These are phyloP conservation scores for Prunus yedoensis DNA, from an alignment of 331 rosid species.

Conservation along the genomic window DNA sequence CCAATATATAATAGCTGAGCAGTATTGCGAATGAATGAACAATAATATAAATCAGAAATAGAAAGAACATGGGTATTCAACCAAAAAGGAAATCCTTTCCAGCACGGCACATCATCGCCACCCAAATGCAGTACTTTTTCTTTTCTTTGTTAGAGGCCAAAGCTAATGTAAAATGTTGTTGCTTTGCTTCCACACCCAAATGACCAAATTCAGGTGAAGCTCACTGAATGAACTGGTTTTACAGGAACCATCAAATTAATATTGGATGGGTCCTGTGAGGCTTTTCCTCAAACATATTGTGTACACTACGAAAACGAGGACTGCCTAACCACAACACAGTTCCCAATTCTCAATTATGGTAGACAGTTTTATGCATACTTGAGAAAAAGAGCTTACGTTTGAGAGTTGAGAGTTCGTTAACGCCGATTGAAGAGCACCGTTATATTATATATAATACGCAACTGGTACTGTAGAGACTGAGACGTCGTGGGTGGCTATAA, in stretches of 20 bases:
- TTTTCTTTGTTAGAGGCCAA: not conserved
- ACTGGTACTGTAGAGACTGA: not conserved
- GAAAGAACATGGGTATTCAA: slow-evolving; percentile 1
- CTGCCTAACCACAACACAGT: not conserved
- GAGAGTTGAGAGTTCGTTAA: not conserved
- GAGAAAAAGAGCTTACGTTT: slow-evolving; percentile 9
- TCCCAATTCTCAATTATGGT: not conserved
- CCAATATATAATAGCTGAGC: not conserved
- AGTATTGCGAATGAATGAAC: not conserved
- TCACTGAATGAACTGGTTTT: not conserved
- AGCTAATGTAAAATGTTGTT: not conserved
- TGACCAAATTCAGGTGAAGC: not conserved
- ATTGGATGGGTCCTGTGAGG: not conserved
- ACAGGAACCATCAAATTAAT: not conserved
- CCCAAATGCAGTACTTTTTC: not conserved
- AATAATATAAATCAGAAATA: not conserved
- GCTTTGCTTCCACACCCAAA: not conserved
- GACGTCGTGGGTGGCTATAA: not conserved
- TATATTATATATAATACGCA: not conserved
- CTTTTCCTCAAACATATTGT: slow-evolving; percentile 19
- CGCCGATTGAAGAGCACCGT: not conserved
- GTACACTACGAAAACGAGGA: not conserved
- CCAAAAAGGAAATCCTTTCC: not conserved
- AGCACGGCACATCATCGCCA: not conserved
- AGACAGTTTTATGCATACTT: not conserved